Percentiles rank a stretch among this genome's conserved stretches.
Conservation (phyloP, 768 basidiomycete genomes). For the Paxillus ammoniavirescens region DNA sequence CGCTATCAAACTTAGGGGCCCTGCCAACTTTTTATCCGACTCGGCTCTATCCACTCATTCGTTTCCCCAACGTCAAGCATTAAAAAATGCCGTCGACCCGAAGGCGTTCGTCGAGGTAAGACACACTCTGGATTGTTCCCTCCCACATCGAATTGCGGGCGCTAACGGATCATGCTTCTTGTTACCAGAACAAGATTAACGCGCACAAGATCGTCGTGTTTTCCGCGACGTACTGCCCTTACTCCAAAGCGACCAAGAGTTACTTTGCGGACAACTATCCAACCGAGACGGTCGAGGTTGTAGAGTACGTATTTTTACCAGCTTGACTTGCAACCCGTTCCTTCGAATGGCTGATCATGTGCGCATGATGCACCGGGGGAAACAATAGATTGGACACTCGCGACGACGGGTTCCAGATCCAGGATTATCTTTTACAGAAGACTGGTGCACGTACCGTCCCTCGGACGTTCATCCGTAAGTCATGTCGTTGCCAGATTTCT, state of each 20-base stretch:
- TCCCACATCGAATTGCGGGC: background rate
- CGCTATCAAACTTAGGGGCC: background rate
- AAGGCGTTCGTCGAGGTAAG: constrained; percentile 42
- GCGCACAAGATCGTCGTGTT: constrained; percentile 56
- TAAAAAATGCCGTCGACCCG: constrained; percentile 22
- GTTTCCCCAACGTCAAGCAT: constrained; percentile 8
- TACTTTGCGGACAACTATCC: constrained; percentile 43
- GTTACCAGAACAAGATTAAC: constrained; percentile 41
- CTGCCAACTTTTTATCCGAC: constrained; percentile 1
- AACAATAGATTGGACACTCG: constrained; percentile 54
- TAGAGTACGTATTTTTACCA: constrained; percentile 42
- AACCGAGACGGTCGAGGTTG: constrained; percentile 35
- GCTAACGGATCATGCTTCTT: constrained; percentile 36
- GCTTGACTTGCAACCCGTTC: background rate
- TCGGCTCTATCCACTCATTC: constrained; percentile 31
- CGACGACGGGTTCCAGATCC: constrained; percentile 61
- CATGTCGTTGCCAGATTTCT: too few relatives aligned
- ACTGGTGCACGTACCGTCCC: constrained; percentile 74
- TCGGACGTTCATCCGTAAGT: constrained; percentile 71
- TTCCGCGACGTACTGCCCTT: constrained; percentile 58
- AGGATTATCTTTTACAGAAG: constrained; percentile 62
- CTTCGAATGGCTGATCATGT: background rate
- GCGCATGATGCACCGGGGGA: background rate
- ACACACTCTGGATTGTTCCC: constrained; percentile 1
- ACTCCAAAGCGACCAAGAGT: constrained; percentile 47